Evolutionary conservation across 768 basidiomycete species (phyloP).

Genomic region (Trametes meyenii): DNA sequence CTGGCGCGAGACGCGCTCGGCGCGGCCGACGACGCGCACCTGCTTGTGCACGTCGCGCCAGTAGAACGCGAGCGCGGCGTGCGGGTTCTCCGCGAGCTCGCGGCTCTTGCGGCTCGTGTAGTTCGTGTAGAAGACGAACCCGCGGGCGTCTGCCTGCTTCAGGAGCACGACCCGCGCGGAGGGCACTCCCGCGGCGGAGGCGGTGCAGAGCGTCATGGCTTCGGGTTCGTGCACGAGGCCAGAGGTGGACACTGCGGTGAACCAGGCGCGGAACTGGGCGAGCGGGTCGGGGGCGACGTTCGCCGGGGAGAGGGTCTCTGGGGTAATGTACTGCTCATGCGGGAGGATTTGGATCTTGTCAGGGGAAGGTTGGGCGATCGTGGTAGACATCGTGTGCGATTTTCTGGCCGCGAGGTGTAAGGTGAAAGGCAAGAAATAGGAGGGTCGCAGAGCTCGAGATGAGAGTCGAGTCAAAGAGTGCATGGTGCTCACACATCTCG

Average conservation of each 20-base stretch:
- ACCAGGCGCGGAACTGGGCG: conserved; percentile 87
- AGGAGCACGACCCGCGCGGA: conserved; percentile 89
- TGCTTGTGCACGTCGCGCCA: conserved; percentile 85
- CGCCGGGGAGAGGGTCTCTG: conserved; percentile 65
- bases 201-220: conserved; percentile 81
- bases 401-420: background rate
- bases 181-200: conserved; percentile 72
- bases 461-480: conserved; percentile 15
- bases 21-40: conserved; percentile 83
- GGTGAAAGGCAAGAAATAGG: background rate
- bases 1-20: conserved; percentile 71
- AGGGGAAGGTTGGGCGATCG: conserved; percentile 48
- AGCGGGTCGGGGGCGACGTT: conserved; percentile 70
- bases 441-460: background rate
- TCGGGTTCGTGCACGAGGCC: conserved; percentile 84
- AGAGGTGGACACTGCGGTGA: conserved; percentile 61
- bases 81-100: conserved; percentile 77
- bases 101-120: conserved; percentile 90
- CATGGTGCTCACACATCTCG: conserved; percentile 5
- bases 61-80: conserved; percentile 86
- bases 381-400: conserved; percentile 11
- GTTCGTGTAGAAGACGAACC: conserved; percentile 98
- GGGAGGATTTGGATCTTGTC: conserved; percentile 68
- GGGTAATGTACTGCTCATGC: conserved; percentile 75
- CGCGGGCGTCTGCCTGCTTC: conserved; percentile 84